Percentiles rank a stretch among this genome's conserved stretches.
phyloP scores from a whole-genome alignment of 2,329 filamentous ascomycete genomes.

The Aschersonia sp. region DNA sequence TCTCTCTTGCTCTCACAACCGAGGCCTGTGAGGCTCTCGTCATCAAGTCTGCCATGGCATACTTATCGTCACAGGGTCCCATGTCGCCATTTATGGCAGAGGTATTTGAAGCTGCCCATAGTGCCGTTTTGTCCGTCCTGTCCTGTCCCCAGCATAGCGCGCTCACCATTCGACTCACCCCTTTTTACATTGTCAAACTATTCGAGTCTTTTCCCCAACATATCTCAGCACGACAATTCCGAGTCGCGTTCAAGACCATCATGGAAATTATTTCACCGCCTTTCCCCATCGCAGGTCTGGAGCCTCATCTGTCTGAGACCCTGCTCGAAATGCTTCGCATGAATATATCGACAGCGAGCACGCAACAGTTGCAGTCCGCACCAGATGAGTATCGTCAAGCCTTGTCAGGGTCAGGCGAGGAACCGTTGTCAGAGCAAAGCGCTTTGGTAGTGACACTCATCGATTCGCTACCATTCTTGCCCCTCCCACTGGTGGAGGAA shows the following conservation, averaged over 20 bases:
- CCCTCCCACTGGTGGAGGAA: slow-evolving; percentile 56
- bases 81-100: slow-evolving; percentile 32
- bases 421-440: slow-evolving; percentile 59
- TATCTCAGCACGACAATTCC: slow-evolving; percentile 74
- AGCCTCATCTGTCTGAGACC: slow-evolving; percentile 67
- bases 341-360: slow-evolving; percentile 36
- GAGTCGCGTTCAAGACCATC: slow-evolving; percentile 74
- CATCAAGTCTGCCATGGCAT: slow-evolving; percentile 58
- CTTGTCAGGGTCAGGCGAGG: slow-evolving; percentile 14
- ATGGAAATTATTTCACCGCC: slow-evolving; percentile 73
- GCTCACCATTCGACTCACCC: slow-evolving; percentile 56
- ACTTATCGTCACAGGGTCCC: slow-evolving; percentile 39
- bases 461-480: slow-evolving; percentile 63
- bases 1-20: slow-evolving; percentile 55
- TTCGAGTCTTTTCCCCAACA: slow-evolving; percentile 67
- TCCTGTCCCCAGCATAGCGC: slow-evolving; percentile 64
- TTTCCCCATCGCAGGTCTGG: slow-evolving; percentile 54
- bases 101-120: slow-evolving; percentile 82
- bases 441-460: slow-evolving; percentile 63
- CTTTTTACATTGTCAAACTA: slow-evolving; percentile 72
- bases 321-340: slow-evolving; percentile 66
- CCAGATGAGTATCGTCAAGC: slow-evolving; percentile 11
- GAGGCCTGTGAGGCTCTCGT: slow-evolving; percentile 58
- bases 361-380: slow-evolving; percentile 21
- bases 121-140: slow-evolving; percentile 64